Evolutionary conservation across 805 yeast species (phyloP), one percentile per base, ranked within the genome.

Genomic region (Priceomyces haplophilus): DNA sequence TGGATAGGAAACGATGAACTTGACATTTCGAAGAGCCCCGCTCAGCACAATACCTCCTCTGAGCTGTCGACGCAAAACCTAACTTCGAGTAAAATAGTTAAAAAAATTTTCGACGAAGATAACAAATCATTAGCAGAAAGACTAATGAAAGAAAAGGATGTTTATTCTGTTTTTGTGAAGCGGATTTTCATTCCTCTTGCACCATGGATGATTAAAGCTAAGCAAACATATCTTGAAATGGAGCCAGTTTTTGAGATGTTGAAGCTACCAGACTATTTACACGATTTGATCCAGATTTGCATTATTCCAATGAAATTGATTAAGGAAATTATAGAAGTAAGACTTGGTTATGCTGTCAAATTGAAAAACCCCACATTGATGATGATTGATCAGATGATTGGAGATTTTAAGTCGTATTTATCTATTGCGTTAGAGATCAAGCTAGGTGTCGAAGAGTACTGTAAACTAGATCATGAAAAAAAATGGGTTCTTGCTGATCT

Each of bases 351-450:
- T 58, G 96, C 97, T 2, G 73, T 78, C 59, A 85, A 84, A 55
- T 65, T 91, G 37, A 79, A 76, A 40, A 85, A 84, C 53, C 96
- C 97, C 1, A 89, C 97, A 0, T 79, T 90, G 81, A 85, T 88
- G 89, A 87, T 88, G 83, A 87, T 93, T 52, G 99, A 93, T 62
- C 97, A 91, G 64, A 84, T 88, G 76, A 78, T 91, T 47, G 89
- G 80, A 36, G 96, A 88, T 59, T 85, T 91, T 58, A 82, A 82
- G 51, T 75, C 82, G 2, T 88, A 88, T 58, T 78, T 91, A 43
- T 75, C 78, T 37, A 68, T 89, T 25, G 90, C 96, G 0, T 72
- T 88, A 13, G 85, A 80, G 49, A 78, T 89, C 39, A 83, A 88
- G 57, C 79, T 78, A 44, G 80, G 88, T 0, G 76, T 84, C 37